These are phyloP conservation scores for Pseudognaphalium luteoalbum DNA, from an alignment of 129 eudicot genomes.

Conservation along the genomic window DNA sequence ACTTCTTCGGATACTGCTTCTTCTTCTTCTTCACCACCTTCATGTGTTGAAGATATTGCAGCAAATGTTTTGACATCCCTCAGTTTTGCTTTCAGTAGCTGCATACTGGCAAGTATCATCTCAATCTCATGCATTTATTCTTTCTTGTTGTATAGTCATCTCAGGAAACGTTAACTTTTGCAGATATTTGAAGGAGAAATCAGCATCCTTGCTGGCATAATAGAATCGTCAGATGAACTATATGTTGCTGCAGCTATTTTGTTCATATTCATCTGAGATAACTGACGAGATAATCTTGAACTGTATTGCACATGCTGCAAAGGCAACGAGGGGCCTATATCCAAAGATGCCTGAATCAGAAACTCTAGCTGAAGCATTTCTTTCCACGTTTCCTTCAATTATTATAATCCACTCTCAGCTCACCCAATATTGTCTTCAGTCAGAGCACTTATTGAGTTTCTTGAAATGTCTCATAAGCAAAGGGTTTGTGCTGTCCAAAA, in stretches of 20 bases:
- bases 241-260: constrained; percentile 95
- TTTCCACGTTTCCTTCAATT: constrained; percentile 76
- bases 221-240: constrained; percentile 92
- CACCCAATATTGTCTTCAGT: constrained; percentile 84
- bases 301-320: constrained; percentile 49
- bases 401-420: constrained; percentile 94
- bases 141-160: neutral
- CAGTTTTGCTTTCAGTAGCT: constrained; percentile 81
- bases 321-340: constrained; percentile 45
- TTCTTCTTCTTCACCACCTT: constrained; percentile 64
- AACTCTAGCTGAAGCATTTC: constrained; percentile 86
- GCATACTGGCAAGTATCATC: constrained; percentile 71
- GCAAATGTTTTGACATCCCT: constrained; percentile 81
- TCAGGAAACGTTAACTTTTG: neutral
- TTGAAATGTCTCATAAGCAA: constrained; percentile 56
- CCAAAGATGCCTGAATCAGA: constrained; percentile 85
- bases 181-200: constrained; percentile 94
- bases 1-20: constrained; percentile 59
- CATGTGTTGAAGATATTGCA: constrained; percentile 81
- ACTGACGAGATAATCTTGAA: constrained; percentile 73
- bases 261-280: constrained; percentile 65
- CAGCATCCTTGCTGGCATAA: constrained; percentile 58
- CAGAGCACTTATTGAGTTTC: constrained; percentile 53
- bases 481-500: constrained; percentile 58
- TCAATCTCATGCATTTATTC: neutral